Base-by-base conservation (phyloP, 2,329 filamentous ascomycete species). In the Monosporascus sp. region DNA sequence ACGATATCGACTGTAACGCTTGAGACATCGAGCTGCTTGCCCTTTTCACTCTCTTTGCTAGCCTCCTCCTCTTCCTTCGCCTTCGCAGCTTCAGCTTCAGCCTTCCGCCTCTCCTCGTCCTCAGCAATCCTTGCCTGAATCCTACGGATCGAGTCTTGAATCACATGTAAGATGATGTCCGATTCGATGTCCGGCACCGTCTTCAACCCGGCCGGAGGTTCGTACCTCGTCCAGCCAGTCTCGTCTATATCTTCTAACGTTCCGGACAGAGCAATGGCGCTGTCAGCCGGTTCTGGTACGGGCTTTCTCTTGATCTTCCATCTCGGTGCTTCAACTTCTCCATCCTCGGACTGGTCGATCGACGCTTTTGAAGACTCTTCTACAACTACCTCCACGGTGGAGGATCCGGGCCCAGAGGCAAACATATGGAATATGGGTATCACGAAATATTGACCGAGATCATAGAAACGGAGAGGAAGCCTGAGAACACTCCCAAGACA, bases 151-250 rank as follows among this genome's bases (percentile, higher is more conserved):
- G 80, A 80, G 2, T 71, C 61, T 16, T 66, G 58, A 9, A 81
- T 59, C 17, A 83, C 59, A 7, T 72, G 66, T 4, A 66, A 58
- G 2, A 82, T 64, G 7, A 75, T 64, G 4, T 74, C 69, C 2
- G 74, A 73, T 0, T 69, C 69, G 50, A 71, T 59, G 38, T 72
- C 71, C 17, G 72, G 68, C 0, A 68, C 60, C 31, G 72, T 67
- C 5, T 54, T 65, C 7, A 83, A 63, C 1, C 70, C 72, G 11
- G 63, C 59, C 0, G 80, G 80, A 4, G 77, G 76, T 3, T 73
- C 69, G 56, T 78, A 80, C 49, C 70, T 64, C 38, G 67, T 71
- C 76, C 79, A 81, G 60, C 78, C 73, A 36, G 73, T 65, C 3
- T 66, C 57, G 3, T 58, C 52, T 45, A 64, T 55, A 17, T 69